A percentile compares a stretch with the other conserved stretches of the same genome.
Conservation (phyloP, 208 protist species). For the Herpetomonas muscarum region DNA sequence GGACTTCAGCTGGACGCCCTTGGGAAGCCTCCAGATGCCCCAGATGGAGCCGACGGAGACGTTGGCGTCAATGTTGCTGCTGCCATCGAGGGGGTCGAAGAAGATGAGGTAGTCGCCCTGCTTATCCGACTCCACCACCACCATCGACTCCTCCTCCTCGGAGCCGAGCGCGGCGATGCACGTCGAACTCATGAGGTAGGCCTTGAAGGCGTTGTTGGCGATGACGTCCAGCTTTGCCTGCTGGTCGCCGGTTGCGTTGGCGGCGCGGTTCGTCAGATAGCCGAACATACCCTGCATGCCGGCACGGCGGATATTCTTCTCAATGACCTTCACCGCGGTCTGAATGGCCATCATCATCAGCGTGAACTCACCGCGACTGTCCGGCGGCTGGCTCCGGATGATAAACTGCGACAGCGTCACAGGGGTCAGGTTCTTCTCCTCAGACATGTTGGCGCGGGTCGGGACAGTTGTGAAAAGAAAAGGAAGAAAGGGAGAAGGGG, state of each 20-base stretch:
- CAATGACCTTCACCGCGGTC: conserved; percentile 83
- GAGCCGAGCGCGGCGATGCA: conserved; percentile 69
- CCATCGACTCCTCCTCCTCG: conserved; percentile 80
- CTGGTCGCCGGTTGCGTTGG: conserved; percentile 77
- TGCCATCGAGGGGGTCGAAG: conserved; percentile 96
- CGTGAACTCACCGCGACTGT: conserved; percentile 81
- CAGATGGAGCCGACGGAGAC: conserved; percentile 95
- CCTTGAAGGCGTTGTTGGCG: conserved; percentile 85
- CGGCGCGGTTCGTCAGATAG: conserved; percentile 36
- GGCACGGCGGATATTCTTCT: conserved; percentile 81
- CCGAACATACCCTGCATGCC: conserved; percentile 85
- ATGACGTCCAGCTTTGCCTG: conserved; percentile 88
- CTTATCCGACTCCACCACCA: conserved; percentile 52
- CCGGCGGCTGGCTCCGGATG: conserved; percentile 70
- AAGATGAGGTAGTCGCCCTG: conserved; percentile 91
- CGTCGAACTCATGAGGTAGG: conserved; percentile 72
- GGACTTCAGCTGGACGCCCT: conserved; percentile 70
- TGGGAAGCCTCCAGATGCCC: conserved; percentile 79
- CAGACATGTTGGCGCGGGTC: conserved; percentile 13
- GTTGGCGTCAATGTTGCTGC: conserved; percentile 97
- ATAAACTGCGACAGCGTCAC: conserved; percentile 82
- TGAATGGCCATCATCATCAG: conserved; percentile 90
- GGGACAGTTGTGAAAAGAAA: background rate
- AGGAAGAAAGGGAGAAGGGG: background rate
- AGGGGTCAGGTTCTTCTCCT: conserved; percentile 23